Evolutionary conservation across 179 eudicot species (phyloP), one percentile per base, ranked within the genome.

Genomic region (Beta corolliflora): DNA sequence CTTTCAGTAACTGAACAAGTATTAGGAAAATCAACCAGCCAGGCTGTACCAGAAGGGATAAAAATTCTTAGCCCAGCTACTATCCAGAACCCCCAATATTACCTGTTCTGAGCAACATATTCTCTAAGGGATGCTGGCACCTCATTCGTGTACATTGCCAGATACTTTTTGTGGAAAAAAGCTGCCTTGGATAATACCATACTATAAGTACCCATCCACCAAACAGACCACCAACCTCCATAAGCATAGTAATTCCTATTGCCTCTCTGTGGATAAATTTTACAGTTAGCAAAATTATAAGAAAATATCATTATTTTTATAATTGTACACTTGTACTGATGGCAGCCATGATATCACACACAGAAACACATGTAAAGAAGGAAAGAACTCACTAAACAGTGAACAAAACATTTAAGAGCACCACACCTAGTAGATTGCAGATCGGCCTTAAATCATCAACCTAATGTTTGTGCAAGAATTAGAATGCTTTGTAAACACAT

Each of bases 171-270:
- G 83, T 95, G 98, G 85, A 95, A 92, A 80, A 95, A 95, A 10
- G 98, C 93, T 68, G 98, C 98, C 88, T 95, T 95, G 2, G 97
- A 93, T 36, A 95, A 93, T 58, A 95, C 91, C 97, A 95, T 92
- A 80, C 97, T 93, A 74, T 93, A 95, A 25, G 90, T 89, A 74
- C 98, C 98, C 45, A 80, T 92, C 98, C 98, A 95, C 98, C 98
- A 95, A 79, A 95, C 97, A 77, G 98, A 95, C 98, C 98, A 94
- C 99, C 99, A 96, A 75, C 99, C 99, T 54, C 96, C 95, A 84
- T 96, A 96, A 45, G 66, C 79, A 72, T 86, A 96, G 53, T 75
- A 71, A 56, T 85, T 84, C 73, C 45, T 31, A 21, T 82, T 74
- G 54, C 86, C 86, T 81, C 79, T 85, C 94, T 93, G 93, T 87